phyloP scores from a whole-genome alignment of 2,329 filamentous ascomycete species.

The Macrophomina pseudophaseolina region DNA sequence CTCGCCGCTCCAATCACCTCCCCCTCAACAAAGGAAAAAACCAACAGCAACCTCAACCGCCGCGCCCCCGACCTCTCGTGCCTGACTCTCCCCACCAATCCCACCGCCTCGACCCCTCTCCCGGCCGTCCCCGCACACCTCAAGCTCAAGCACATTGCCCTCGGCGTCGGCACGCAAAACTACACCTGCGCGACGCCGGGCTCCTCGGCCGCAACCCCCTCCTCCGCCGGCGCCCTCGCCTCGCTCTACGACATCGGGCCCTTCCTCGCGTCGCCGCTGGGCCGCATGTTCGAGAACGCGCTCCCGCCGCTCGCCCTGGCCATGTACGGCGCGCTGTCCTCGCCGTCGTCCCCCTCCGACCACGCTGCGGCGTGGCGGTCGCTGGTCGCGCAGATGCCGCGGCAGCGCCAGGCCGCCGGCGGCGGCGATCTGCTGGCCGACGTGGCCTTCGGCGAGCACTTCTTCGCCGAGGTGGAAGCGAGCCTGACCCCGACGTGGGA shows the following conservation, averaged over 20 bases:
- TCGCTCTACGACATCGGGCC: conserved; percentile 29
- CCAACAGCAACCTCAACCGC: neutral
- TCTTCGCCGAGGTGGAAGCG: conserved; percentile 58
- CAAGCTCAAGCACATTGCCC: conserved; percentile 50
- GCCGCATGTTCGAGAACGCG: conserved; percentile 1
- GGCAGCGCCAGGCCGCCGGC: too few relatives aligned
- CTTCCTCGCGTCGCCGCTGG: conserved; percentile 17
- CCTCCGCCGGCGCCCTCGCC: conserved; percentile 30
- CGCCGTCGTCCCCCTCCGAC: neutral
- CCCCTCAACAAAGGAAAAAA: neutral
- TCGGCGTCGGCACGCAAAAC: conserved; percentile 58
- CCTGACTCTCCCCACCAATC: conserved; percentile 35
- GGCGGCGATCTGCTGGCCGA: neutral
- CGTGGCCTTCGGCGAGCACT: conserved; percentile 66
- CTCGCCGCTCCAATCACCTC: neutral
- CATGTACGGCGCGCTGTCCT: conserved; percentile 14
- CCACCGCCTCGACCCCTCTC: conserved; percentile 46
- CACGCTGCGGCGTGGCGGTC: neutral
- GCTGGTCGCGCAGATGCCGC: conserved; percentile 10
- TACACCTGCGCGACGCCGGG: conserved; percentile 19
- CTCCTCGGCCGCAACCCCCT: conserved; percentile 29
- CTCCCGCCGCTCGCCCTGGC: conserved; percentile 16
- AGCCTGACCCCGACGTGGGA: conserved; percentile 64
- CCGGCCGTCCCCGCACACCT: conserved; percentile 35
- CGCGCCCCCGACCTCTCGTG: neutral